A percentile compares a stretch with the other conserved stretches of the same genome.
These are phyloP conservation scores for Colletotrichum horii DNA, from an alignment of 2,329 filamentous ascomycete genomes.

Conservation along the genomic window DNA sequence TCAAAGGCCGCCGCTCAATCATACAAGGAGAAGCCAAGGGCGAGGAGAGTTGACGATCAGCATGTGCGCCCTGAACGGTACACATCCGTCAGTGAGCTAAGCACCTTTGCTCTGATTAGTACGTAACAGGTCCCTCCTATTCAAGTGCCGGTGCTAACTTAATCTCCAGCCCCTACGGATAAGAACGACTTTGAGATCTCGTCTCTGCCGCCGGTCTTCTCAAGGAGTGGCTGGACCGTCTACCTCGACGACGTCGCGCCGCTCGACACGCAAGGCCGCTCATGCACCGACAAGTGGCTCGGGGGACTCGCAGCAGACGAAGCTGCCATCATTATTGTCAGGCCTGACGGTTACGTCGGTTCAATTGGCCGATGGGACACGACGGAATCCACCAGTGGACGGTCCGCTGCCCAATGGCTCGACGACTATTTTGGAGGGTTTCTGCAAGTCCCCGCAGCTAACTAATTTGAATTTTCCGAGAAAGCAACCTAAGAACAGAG, in stretches of 20 bases:
- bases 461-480: background rate
- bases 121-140: constrained; percentile 27
- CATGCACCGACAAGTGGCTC: constrained; percentile 52
- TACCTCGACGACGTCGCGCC: constrained; percentile 71
- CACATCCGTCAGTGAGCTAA: constrained; percentile 60
- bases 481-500: background rate
- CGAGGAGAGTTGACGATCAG: constrained; percentile 60
- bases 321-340: constrained; percentile 22
- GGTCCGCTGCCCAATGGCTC: constrained; percentile 3
- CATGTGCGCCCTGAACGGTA: constrained; percentile 74
- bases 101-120: constrained; percentile 72
- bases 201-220: constrained; percentile 67
- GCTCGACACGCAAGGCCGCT: constrained; percentile 53
- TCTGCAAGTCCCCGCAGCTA: background rate
- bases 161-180: constrained; percentile 54
- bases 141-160: background rate
- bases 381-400: background rate
- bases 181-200: constrained; percentile 69
- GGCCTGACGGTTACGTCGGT: constrained; percentile 28
- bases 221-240: constrained; percentile 72
- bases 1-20: constrained; percentile 64
- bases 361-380: constrained; percentile 12
- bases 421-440: constrained; percentile 11
- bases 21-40: constrained; percentile 60
- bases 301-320: constrained; percentile 20